Evolutionary conservation across 306 rosid genomes (phyloP).

Genomic region (Elaeagnus macrophylla): DNA sequence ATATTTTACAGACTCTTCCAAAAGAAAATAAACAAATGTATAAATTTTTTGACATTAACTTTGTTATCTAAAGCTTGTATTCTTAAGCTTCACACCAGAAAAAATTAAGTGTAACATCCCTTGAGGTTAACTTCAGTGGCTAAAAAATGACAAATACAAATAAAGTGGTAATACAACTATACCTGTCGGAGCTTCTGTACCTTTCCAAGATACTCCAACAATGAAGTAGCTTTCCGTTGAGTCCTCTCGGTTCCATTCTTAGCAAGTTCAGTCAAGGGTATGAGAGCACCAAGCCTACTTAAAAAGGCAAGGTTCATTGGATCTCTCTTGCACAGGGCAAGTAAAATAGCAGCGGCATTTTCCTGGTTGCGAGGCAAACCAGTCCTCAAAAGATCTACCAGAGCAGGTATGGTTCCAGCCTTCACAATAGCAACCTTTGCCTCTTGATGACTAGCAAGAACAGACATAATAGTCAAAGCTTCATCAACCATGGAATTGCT

Average conservation of each 20-base stretch:
- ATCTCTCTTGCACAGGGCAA: slow-evolving; percentile 81
- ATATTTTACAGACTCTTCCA: slow-evolving; percentile 50
- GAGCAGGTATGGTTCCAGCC: slow-evolving; percentile 82
- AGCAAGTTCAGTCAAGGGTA: slow-evolving; percentile 74
- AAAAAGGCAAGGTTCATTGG: slow-evolving; percentile 61
- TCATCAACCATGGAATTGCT: slow-evolving; percentile 77
- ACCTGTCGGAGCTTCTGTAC: slow-evolving; percentile 42
- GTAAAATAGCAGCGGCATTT: slow-evolving; percentile 81
- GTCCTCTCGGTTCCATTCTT: slow-evolving; percentile 82
- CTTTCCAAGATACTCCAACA: slow-evolving; percentile 78
- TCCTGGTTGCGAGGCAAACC: slow-evolving; percentile 86
- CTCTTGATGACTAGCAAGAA: slow-evolving; percentile 89
- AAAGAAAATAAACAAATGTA: slow-evolving; percentile 35
- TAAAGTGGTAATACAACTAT: slow-evolving; percentile 19
- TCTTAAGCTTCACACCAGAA: slow-evolving; percentile 39
- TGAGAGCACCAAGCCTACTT: slow-evolving; percentile 79
- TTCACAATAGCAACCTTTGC: slow-evolving; percentile 69
- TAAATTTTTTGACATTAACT: slow-evolving; percentile 40
- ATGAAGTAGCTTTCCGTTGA: slow-evolving; percentile 79
- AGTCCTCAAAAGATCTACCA: slow-evolving; percentile 74
- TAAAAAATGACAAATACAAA: slow-evolving; percentile 21
- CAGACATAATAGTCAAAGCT: slow-evolving; percentile 86
- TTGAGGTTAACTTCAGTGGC: slow-evolving; percentile 6
- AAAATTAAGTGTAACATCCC: slow-evolving; percentile 23
- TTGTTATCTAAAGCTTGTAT: slow-evolving; percentile 45